A percentile compares a stretch with the other conserved stretches of the same genome.
These are phyloP conservation scores for Gentiana macrophylla DNA, from an alignment of 257 asterid genomes.

Conservation along the genomic window DNA sequence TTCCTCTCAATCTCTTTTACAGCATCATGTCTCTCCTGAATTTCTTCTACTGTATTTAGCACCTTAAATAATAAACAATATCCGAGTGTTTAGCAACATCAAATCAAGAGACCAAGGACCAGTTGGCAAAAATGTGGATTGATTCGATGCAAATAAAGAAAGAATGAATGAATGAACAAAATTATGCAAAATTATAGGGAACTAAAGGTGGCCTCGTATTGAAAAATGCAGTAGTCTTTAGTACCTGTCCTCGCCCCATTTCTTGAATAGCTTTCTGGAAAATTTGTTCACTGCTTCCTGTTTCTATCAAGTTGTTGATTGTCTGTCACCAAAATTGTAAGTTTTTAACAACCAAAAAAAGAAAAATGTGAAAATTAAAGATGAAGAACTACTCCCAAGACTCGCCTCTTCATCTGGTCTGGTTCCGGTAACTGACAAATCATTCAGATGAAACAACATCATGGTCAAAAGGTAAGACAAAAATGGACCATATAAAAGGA, in stretches of 20 bases:
- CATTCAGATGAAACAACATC: slow-evolving; percentile 6
- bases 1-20: slow-evolving; percentile 80
- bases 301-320: slow-evolving; percentile 70
- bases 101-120: no score
- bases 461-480: slow-evolving; percentile 8
- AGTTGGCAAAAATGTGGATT: neutral
- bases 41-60: slow-evolving; percentile 62
- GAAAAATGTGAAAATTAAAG: no score
- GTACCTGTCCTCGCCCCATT: slow-evolving; percentile 78
- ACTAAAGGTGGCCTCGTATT: no score
- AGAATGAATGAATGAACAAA: neutral
- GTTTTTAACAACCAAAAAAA: no score
- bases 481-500: neutral
- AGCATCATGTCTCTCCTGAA: slow-evolving; percentile 88
- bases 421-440: slow-evolving; percentile 59
- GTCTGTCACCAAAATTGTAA: slow-evolving; percentile 29
- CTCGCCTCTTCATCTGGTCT: slow-evolving; percentile 87
- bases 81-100: no score
- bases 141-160: neutral
- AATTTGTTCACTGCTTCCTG: slow-evolving; percentile 82
- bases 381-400: neutral
- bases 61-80: slow-evolving; percentile 26
- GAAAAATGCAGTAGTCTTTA: neutral
- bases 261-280: slow-evolving; percentile 81
- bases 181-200: no score